Conservation (phyloP, 768 basidiomycete species). For the Russula earlei region DNA sequence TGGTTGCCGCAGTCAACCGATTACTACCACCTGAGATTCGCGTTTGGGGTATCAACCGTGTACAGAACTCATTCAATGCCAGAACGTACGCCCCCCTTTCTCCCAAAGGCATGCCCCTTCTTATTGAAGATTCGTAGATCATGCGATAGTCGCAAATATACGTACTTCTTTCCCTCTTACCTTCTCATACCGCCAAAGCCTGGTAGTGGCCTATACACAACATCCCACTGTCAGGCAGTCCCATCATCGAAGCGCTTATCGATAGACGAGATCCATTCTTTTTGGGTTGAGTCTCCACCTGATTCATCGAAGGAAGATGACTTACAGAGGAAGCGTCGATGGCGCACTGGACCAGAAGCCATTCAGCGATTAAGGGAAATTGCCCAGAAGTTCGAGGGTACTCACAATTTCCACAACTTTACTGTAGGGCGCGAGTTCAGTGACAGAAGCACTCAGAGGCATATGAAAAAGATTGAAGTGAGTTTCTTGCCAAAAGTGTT, state of each 20-base stretch:
- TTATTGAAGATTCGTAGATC: slow-evolving; percentile 37
- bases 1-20: slow-evolving; percentile 69
- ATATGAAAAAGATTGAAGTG: slow-evolving; percentile 84
- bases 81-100: slow-evolving; percentile 40
- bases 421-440: slow-evolving; percentile 80
- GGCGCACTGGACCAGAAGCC: slow-evolving; percentile 50
- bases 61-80: slow-evolving; percentile 77
- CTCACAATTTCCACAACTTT: slow-evolving; percentile 98
- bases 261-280: slow-evolving; percentile 36
- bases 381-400: slow-evolving; percentile 65
- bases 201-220: slow-evolving; percentile 47
- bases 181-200: slow-evolving; percentile 86
- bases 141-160: slow-evolving; percentile 95
- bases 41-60: slow-evolving; percentile 80
- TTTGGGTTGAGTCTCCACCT: slow-evolving; percentile 44
- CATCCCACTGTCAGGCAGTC: slow-evolving; percentile 30
- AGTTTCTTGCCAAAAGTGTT: not conserved
- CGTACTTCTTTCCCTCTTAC: slow-evolving; percentile 94
- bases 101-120: not conserved
- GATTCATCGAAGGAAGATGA: slow-evolving; percentile 45
- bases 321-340: slow-evolving; percentile 55
- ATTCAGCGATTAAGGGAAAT: slow-evolving; percentile 47
- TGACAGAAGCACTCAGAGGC: slow-evolving; percentile 75
- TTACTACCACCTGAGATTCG: slow-evolving; percentile 87
- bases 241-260: slow-evolving; percentile 21